Conservation (phyloP, 2,329 filamentous ascomycete genomes). For the Cadophora sp. region DNA sequence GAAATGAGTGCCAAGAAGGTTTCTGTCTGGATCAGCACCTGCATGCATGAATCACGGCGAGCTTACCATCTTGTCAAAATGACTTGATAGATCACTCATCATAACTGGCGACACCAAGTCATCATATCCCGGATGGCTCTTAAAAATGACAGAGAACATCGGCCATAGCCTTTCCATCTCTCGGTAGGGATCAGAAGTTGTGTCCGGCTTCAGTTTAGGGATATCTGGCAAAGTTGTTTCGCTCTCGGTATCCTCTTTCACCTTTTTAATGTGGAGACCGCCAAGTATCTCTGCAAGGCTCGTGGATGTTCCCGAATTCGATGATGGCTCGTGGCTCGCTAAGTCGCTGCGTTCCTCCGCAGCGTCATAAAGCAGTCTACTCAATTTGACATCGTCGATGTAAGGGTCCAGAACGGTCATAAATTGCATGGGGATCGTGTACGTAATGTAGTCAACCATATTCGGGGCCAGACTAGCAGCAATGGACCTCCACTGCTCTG, state of each 20-base stretch:
- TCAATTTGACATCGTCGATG: background rate
- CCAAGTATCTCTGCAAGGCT: background rate
- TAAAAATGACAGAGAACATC: slow-evolving; percentile 5
- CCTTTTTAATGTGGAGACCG: background rate
- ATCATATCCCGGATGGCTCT: background rate
- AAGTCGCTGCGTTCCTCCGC: background rate
- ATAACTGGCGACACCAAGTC: slow-evolving; percentile 1
- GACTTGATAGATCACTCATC: slow-evolving; percentile 1
- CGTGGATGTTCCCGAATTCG: background rate
- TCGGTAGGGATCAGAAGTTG: background rate
- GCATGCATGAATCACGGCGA: background rate
- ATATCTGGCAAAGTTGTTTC: background rate
- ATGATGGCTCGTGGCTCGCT: background rate
- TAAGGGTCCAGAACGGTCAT: slow-evolving; percentile 5
- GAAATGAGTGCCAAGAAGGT: slow-evolving; percentile 11
- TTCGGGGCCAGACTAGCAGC: slow-evolving; percentile 5
- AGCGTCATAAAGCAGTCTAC: background rate
- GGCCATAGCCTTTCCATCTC: slow-evolving; percentile 4
- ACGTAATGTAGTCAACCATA: slow-evolving; percentile 9
- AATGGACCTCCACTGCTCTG: background rate
- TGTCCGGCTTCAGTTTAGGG: background rate
- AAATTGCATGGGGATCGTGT: slow-evolving; percentile 4
- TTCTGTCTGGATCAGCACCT: background rate
- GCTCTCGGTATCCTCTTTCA: background rate
- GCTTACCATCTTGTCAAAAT: slow-evolving; percentile 8